Percentiles rank a stretch among this genome's conserved stretches.
These are phyloP conservation scores for Salix suchowensis DNA, from an alignment of 345 rosid species.

Conservation along the genomic window DNA sequence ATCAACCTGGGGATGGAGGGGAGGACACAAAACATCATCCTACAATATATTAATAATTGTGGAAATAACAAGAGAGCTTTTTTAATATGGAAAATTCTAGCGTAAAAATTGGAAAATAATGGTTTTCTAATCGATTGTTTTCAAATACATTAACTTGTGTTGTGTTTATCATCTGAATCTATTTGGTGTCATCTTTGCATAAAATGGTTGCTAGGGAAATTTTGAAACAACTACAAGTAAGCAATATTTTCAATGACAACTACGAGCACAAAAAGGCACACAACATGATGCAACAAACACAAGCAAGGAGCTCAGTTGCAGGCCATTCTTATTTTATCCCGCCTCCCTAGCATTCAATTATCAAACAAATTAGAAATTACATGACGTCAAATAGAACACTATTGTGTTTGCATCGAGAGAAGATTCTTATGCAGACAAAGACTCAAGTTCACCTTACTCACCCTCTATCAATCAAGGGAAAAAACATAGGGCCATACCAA, in stretches of 20 bases:
- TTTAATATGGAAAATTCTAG: not conserved
- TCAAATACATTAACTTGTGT: not conserved
- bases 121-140: not conserved
- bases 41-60: not conserved
- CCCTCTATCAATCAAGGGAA: not conserved
- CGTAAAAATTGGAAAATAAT: not conserved
- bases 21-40: not conserved
- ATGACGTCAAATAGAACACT: not conserved
- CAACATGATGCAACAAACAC: not conserved
- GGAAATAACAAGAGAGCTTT: not conserved
- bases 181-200: not conserved
- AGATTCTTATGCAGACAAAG: not conserved
- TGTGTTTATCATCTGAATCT: not conserved
- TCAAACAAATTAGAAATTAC: not conserved
- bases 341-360: not conserved
- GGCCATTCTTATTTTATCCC: not conserved
- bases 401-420: not conserved
- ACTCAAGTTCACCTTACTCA: not conserved
- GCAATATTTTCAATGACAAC: not conserved
- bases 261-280: not conserved
- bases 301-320: not conserved
- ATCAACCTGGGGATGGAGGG: constrained; percentile 46
- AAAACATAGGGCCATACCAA: not conserved
- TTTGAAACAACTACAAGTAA: not conserved
- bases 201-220: not conserved